Evolutionary conservation across 768 basidiomycete genomes (phyloP).

Genomic region (Tulasnella sp.): DNA sequence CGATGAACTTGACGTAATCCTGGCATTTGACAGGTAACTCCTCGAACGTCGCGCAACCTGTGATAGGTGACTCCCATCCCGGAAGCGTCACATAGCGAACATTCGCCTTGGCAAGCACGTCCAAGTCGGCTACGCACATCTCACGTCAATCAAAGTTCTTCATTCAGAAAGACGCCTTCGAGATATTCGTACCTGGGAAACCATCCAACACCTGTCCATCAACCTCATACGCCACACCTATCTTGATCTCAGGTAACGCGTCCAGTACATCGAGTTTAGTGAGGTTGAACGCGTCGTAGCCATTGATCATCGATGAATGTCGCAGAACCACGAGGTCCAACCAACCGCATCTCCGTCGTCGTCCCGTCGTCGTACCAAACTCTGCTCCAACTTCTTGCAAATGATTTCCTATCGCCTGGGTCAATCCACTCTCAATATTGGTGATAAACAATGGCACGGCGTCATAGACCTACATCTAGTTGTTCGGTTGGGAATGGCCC

Average conservation of each 20-base stretch:
- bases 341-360: constrained; percentile 92
- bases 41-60: constrained; percentile 48
- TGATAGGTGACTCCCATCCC: constrained; percentile 82
- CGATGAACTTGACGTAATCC: constrained; percentile 81
- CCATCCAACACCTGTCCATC: constrained; percentile 69
- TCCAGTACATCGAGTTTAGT: constrained; percentile 96
- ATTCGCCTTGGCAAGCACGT: constrained; percentile 62
- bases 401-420: constrained; percentile 67
- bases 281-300: constrained; percentile 85
- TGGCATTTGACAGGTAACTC: constrained; percentile 76
- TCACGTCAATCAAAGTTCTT: not conserved
- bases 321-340: constrained; percentile 91
- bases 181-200: constrained; percentile 63
- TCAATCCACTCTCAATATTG: not conserved
- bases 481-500: constrained; percentile 98
- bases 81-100: constrained; percentile 84
- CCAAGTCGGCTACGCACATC: constrained; percentile 60
- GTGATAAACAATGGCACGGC: not conserved
- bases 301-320: constrained; percentile 89
- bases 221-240: constrained; percentile 69
- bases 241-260: constrained; percentile 71
- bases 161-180: not conserved
- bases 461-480: constrained; percentile 48
- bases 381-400: constrained; percentile 91
- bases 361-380: constrained; percentile 87